Conservation (phyloP, 2,329 filamentous ascomycete genomes). For the Calonectria hongkongensis region DNA sequence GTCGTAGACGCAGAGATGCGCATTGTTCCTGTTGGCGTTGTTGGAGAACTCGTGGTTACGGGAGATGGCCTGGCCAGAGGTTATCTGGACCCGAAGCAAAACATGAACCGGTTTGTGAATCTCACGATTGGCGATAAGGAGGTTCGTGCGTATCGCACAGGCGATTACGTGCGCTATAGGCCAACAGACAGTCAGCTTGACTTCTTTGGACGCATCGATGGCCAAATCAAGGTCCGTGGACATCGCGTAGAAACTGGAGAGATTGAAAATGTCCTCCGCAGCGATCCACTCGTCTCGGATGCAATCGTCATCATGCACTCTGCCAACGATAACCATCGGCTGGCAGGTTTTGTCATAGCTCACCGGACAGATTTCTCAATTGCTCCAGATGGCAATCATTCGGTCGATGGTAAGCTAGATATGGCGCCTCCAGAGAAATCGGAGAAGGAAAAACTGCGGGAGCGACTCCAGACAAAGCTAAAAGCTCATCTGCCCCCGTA, state of each 20-base stretch:
- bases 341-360: neutral
- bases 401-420: slow-evolving; percentile 52
- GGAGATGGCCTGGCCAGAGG: slow-evolving; percentile 1
- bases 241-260: slow-evolving; percentile 50
- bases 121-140: neutral
- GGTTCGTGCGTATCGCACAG: neutral
- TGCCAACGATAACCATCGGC: neutral
- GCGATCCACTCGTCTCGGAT: neutral
- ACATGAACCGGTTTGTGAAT: neutral
- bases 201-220: slow-evolving; percentile 43
- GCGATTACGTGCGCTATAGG: neutral
- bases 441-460: neutral
- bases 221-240: slow-evolving; percentile 58
- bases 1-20: neutral
- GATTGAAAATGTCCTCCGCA: slow-evolving; percentile 53
- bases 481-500: slow-evolving; percentile 47
- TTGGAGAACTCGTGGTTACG: neutral
- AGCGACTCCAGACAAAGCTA: neutral
- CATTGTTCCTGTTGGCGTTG: neutral
- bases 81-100: neutral
- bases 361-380: neutral
- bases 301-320: neutral
- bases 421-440: slow-evolving; percentile 51
- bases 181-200: neutral
- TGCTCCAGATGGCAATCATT: slow-evolving; percentile 52